These are phyloP conservation scores for Boletus pseudo-olivaceus DNA, from an alignment of 768 basidiomycete species.

Conservation along the genomic window DNA sequence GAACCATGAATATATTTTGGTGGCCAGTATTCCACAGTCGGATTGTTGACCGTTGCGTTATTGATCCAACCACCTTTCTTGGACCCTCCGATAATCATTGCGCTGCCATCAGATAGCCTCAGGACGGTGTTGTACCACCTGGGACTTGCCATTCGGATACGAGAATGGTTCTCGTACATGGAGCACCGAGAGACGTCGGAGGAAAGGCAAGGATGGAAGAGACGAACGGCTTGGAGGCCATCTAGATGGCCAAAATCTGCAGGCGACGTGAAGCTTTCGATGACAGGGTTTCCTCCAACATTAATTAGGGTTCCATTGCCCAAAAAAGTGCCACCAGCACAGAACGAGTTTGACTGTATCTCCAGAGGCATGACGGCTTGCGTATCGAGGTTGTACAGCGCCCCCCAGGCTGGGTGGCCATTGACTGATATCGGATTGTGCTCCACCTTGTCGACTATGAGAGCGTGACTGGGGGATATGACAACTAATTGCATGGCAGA, in stretches of 20 bases:
- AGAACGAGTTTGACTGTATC: constrained; percentile 81
- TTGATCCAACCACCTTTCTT: constrained; percentile 85
- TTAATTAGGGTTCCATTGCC: constrained; percentile 74
- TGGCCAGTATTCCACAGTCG: constrained; percentile 79
- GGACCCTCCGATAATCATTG: constrained; percentile 79
- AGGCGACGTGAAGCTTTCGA: constrained; percentile 56
- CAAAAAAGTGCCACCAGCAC: constrained; percentile 77
- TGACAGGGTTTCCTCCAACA: constrained; percentile 80
- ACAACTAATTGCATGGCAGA: constrained; percentile 74
- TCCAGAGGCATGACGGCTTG: constrained; percentile 58
- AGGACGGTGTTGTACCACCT: constrained; percentile 80
- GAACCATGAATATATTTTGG: constrained; percentile 69
- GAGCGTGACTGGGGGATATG: constrained; percentile 63
- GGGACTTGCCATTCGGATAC: constrained; percentile 69
- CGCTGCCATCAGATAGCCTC: constrained; percentile 72
- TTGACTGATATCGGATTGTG: constrained; percentile 73
- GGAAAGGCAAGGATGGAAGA: constrained; percentile 64
- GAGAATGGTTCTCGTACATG: constrained; percentile 61
- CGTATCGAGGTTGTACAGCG: constrained; percentile 65
- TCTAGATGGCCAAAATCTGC: constrained; percentile 74
- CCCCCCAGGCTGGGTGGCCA: constrained; percentile 80
- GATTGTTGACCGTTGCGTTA: constrained; percentile 76
- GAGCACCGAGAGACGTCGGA: constrained; percentile 47
- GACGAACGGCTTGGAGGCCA: constrained; percentile 69
- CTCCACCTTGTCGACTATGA: constrained; percentile 82